phyloP scores from a whole-genome alignment of 2,329 filamentous ascomycete species.

The Aschersonia sp. region DNA sequence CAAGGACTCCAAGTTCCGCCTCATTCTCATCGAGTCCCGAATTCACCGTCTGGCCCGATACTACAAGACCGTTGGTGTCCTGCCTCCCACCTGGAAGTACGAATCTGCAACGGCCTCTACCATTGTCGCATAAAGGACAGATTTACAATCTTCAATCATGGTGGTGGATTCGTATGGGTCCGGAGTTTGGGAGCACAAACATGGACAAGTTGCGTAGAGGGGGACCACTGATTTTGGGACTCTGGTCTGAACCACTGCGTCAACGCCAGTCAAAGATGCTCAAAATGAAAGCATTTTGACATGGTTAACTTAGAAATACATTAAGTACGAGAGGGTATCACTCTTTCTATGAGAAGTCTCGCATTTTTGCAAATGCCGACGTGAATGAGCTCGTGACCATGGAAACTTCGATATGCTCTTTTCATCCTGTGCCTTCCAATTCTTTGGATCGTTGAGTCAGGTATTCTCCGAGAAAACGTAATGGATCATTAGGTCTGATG shows the following conservation, averaged over 20 bases:
- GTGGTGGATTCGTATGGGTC: conserved; percentile 20
- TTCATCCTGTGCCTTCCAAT: conserved; percentile 27
- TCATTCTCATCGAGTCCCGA: conserved; percentile 99
- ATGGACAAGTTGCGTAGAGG: conserved; percentile 14
- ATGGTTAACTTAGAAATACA: background rate
- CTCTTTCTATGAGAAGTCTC: conserved; percentile 6
- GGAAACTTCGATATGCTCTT: background rate
- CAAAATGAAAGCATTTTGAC: too few species aligned
- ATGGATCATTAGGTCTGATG: conserved; percentile 47
- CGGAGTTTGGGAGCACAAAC: conserved; percentile 27
- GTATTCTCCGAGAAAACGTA: conserved; percentile 57
- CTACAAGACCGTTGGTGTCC: conserved; percentile 90
- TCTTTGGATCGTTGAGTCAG: conserved; percentile 55
- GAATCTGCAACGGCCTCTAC: conserved; percentile 94
- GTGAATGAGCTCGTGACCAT: background rate
- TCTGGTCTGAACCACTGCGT: too few species aligned
- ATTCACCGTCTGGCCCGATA: conserved; percentile 99
- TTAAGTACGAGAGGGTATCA: background rate
- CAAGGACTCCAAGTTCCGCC: conserved; percentile 99
- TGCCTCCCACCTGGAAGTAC: conserved; percentile 95
- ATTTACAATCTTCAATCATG: conserved; percentile 3
- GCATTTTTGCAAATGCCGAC: conserved; percentile 20
- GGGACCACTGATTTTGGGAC: too few species aligned
- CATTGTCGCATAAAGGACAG: conserved; percentile 61
- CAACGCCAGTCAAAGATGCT: too few species aligned